These are phyloP conservation scores for Pholiota adiposa DNA, from an alignment of 1,284 basidiomycete genomes.

Conservation along the genomic window DNA sequence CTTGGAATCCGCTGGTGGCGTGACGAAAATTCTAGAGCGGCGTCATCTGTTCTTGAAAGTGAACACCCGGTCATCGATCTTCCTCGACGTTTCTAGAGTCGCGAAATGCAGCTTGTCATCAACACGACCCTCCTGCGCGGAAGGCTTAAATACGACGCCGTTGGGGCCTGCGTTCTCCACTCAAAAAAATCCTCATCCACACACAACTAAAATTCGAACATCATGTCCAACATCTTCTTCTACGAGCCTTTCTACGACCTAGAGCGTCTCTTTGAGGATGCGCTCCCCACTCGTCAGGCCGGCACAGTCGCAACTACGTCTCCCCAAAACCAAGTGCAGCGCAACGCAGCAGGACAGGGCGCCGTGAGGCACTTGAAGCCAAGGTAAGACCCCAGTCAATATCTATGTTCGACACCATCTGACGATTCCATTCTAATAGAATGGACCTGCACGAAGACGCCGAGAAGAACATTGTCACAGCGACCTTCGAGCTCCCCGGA, in stretches of 20 bases:
- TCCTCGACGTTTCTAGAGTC: not conserved
- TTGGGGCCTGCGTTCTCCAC: not conserved
- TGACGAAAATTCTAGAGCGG: not conserved
- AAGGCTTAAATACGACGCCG: not conserved
- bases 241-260: conserved; percentile 18
- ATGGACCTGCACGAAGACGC: conserved; percentile 37
- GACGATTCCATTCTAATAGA: conserved; percentile 15
- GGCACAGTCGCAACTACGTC: not conserved
- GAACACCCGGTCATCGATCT: not conserved
- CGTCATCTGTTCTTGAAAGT: not conserved
- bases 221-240: conserved; percentile 10
- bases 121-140: not conserved
- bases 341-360: not conserved
- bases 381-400: conserved; percentile 6
- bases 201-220: not conserved
- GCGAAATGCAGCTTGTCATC: not conserved
- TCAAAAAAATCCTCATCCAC: not conserved
- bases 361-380: conserved; percentile 11
- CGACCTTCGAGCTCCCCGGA: conserved; percentile 49
- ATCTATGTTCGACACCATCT: not conserved
- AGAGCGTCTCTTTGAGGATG: conserved; percentile 9
- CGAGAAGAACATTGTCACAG: conserved; percentile 39
- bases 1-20: not conserved
- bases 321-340: not conserved
- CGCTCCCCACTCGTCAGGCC: not conserved